A percentile compares a stretch with the other conserved stretches of the same genome.
phyloP scores from a whole-genome alignment of 2,329 filamentous ascomycete species.

The Helicocarpus griseus region DNA sequence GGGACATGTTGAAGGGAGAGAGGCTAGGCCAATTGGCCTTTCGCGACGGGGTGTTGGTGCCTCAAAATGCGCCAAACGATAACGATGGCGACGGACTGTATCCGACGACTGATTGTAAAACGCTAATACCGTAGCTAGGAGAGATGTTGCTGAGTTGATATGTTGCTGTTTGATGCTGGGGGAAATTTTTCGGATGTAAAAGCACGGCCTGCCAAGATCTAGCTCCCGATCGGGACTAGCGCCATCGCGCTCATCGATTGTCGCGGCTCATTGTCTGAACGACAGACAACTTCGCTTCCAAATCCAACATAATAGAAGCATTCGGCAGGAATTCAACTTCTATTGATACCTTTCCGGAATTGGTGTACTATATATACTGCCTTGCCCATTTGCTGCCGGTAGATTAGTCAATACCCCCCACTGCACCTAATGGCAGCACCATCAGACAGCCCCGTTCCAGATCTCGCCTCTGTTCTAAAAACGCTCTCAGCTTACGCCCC shows the following conservation, averaged over 20 bases:
- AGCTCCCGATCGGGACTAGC: neutral
- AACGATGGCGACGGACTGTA: too few species aligned
- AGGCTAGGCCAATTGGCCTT: neutral
- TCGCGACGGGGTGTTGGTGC: neutral
- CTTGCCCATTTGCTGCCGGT: neutral
- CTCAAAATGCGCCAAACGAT: neutral
- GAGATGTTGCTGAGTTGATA: neutral
- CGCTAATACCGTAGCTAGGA: neutral
- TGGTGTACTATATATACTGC: neutral
- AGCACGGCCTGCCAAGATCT: neutral
- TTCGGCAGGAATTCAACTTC: neutral
- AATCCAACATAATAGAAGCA: neutral
- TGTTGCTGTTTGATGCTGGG: neutral
- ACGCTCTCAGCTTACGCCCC: conserved; percentile 30
- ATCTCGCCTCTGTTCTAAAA: conserved; percentile 32
- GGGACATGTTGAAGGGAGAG: conserved; percentile 28
- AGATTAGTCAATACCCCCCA: conserved; percentile 1
- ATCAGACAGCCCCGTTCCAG: conserved; percentile 20
- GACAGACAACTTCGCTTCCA: neutral
- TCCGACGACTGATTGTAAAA: neutral
- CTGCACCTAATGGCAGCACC: conserved; percentile 7
- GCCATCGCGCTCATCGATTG: too few species aligned
- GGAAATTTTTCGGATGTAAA: neutral
- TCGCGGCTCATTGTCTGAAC: too few species aligned
- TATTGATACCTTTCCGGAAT: neutral